Conservation (phyloP, 2,329 filamentous ascomycete species). For the Aschersonia sp. region DNA sequence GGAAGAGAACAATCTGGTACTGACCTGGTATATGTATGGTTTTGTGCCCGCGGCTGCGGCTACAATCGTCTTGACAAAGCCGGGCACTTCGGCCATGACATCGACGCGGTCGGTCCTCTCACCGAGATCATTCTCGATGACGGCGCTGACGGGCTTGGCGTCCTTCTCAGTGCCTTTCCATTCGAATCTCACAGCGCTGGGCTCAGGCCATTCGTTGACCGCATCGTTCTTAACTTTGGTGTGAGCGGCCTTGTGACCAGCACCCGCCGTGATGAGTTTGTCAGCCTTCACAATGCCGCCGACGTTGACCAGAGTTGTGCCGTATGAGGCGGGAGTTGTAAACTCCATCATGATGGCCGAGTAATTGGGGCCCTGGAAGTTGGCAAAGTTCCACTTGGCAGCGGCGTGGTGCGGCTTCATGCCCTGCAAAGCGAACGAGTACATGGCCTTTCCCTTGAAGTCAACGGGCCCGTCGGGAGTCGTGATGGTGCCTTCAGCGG, state of each 20-base stretch:
- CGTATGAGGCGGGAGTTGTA: slow-evolving; percentile 87
- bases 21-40: slow-evolving; percentile 93
- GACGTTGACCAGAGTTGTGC: slow-evolving; percentile 67
- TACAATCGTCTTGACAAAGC: slow-evolving; percentile 89
- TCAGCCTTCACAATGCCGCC: slow-evolving; percentile 70
- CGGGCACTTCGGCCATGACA: slow-evolving; percentile 91
- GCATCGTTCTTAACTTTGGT: slow-evolving; percentile 54
- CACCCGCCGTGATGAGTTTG: slow-evolving; percentile 62
- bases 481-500: slow-evolving; percentile 67
- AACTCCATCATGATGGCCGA: slow-evolving; percentile 93
- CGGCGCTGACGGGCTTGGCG: slow-evolving; percentile 55
- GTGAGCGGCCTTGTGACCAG: slow-evolving; percentile 52
- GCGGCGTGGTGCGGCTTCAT: slow-evolving; percentile 99
- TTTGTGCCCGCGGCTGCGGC: slow-evolving; percentile 79
- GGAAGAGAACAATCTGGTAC: slow-evolving; percentile 10
- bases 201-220: slow-evolving; percentile 81
- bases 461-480: slow-evolving; percentile 71
- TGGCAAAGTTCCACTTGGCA: slow-evolving; percentile 80
- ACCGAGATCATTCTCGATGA: slow-evolving; percentile 54
- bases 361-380: slow-evolving; percentile 78
- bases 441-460: slow-evolving; percentile 66
- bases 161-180: slow-evolving; percentile 73
- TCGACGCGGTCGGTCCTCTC: slow-evolving; percentile 64
- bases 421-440: slow-evolving; percentile 77
- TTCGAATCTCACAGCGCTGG: slow-evolving; percentile 55